These are phyloP conservation scores for Jamesozyma spencerorum DNA, from an alignment of 805 yeast genomes.

Conservation along the genomic window DNA sequence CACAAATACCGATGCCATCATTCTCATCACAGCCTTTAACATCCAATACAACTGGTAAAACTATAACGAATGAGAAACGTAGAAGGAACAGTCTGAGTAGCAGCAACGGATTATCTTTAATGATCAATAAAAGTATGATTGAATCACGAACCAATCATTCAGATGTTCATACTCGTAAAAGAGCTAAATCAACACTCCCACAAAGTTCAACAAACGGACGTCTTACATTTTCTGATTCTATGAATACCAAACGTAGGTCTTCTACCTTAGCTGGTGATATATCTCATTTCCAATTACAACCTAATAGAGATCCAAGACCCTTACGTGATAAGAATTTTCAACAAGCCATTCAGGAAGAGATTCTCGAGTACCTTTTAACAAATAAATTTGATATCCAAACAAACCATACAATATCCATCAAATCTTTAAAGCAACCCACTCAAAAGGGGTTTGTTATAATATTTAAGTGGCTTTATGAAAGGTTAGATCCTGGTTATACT, in stretches of 20 bases:
- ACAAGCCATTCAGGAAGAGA: slow-evolving; percentile 52
- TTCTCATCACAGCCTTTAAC: slow-evolving; percentile 1
- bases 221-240: not conserved
- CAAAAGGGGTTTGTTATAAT: slow-evolving; percentile 75
- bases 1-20: slow-evolving; percentile 7
- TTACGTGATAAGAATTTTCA: slow-evolving; percentile 65
- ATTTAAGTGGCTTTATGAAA: slow-evolving; percentile 69
- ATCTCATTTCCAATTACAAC: slow-evolving; percentile 2
- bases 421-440: slow-evolving; percentile 66
- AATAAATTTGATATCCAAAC: slow-evolving; percentile 68
- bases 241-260: not conserved
- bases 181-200: slow-evolving; percentile 16
- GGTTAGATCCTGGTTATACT: slow-evolving; percentile 69
- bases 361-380: slow-evolving; percentile 51
- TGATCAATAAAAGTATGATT: slow-evolving; percentile 23
- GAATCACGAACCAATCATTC: slow-evolving; percentile 4
- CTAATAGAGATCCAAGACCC: slow-evolving; percentile 60
- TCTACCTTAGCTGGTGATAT: not conserved
- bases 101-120: slow-evolving; percentile 16
- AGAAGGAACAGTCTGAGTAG: slow-evolving; percentile 19
- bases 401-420: slow-evolving; percentile 57
- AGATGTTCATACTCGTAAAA: slow-evolving; percentile 8
- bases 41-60: not conserved
- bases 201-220: slow-evolving; percentile 4
- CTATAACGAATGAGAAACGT: slow-evolving; percentile 2